These are phyloP conservation scores for Chalara sp. DNA, from an alignment of 2,329 filamentous ascomycete species.

Conservation along the genomic window DNA sequence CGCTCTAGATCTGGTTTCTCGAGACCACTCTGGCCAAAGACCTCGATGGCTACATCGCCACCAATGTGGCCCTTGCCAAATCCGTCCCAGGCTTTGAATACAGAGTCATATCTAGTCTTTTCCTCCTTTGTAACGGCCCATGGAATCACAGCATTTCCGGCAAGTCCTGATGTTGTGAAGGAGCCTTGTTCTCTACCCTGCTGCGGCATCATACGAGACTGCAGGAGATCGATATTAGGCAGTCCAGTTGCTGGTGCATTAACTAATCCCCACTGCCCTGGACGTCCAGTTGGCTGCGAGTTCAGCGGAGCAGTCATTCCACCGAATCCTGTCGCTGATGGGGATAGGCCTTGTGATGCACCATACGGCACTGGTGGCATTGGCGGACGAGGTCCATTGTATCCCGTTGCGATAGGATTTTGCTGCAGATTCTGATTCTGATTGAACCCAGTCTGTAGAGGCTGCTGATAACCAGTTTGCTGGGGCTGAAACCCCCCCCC, in stretches of 20 bases:
- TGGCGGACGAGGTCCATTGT: constrained; percentile 71
- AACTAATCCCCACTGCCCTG: constrained; percentile 97
- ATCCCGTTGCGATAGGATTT: constrained; percentile 71
- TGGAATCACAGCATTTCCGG: constrained; percentile 90
- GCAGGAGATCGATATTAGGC: constrained; percentile 88
- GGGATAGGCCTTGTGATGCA: constrained; percentile 53
- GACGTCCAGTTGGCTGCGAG: constrained; percentile 86
- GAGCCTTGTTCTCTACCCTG: constrained; percentile 76
- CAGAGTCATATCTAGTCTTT: constrained; percentile 90
- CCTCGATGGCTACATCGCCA: constrained; percentile 90
- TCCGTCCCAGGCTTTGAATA: constrained; percentile 96
- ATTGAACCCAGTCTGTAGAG: constrained; percentile 47
- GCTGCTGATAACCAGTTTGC: constrained; percentile 35
- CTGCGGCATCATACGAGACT: constrained; percentile 96
- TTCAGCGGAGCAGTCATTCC: constrained; percentile 57
- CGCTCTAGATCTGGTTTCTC: constrained; percentile 85
- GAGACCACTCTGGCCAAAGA: constrained; percentile 91
- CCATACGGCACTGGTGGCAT: constrained; percentile 77
- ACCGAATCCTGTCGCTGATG: constrained; percentile 59
- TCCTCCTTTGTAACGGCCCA: constrained; percentile 99
- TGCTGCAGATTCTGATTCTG: constrained; percentile 58
- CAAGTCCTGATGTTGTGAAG: constrained; percentile 79
- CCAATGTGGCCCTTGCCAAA: constrained; percentile 87
- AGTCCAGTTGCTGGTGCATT: constrained; percentile 85
- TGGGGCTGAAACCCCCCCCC: constrained; percentile 39